Conservation (phyloP, 352 stramenopile genomes). For the Globisporangium ultimum region DNA sequence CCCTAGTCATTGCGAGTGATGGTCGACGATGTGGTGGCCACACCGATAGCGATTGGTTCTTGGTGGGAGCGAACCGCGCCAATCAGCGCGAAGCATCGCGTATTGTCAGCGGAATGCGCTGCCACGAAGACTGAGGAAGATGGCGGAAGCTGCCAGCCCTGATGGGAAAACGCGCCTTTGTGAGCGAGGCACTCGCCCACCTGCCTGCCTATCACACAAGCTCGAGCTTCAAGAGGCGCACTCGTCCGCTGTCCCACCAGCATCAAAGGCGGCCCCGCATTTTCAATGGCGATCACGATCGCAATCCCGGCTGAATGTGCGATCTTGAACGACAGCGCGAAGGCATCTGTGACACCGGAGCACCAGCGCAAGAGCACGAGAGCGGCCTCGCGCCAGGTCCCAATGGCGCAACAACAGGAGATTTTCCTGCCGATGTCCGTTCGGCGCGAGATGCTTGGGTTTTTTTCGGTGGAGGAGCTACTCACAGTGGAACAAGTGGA, state of each 20-base stretch:
- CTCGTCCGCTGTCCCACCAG: background rate
- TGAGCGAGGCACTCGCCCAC: background rate
- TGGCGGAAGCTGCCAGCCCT: background rate
- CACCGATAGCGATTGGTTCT: background rate
- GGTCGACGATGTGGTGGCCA: background rate
- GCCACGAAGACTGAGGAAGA: background rate
- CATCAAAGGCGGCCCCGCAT: background rate
- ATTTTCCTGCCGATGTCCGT: constrained; percentile 25
- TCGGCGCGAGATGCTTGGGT: constrained; percentile 38
- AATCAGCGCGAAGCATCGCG: background rate
- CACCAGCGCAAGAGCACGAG: background rate
- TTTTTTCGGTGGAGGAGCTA: constrained; percentile 48
- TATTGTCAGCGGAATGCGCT: background rate
- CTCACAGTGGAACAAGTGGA: constrained; percentile 47
- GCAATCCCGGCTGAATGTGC: constrained; percentile 10
- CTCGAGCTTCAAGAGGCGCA: constrained; percentile 6
- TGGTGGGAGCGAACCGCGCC: background rate
- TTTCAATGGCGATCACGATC: constrained; percentile 8
- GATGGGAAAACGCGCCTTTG: background rate
- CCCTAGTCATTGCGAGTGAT: background rate
- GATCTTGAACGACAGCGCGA: background rate
- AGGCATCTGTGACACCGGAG: background rate
- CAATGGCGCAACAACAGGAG: background rate
- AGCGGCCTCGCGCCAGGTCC: background rate
- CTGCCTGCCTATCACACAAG: constrained; percentile 1